These are phyloP conservation scores for Corylus avellana DNA, from an alignment of 306 rosid species.

Conservation along the genomic window DNA sequence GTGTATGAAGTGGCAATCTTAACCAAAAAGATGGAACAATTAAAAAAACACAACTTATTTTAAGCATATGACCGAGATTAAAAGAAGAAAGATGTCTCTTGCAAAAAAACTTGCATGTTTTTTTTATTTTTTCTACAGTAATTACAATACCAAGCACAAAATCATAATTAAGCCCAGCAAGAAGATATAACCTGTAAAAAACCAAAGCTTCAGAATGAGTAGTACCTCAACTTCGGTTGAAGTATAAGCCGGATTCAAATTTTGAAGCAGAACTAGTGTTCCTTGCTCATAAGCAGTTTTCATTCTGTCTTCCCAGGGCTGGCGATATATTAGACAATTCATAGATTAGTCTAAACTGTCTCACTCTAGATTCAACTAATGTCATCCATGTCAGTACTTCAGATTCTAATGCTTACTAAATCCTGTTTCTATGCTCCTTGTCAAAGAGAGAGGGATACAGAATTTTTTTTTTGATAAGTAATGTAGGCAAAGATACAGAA, in stretches of 20 bases:
- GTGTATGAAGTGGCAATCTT: neutral
- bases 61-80: neutral
- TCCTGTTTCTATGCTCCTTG: neutral
- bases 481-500: neutral
- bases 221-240: conserved; percentile 82
- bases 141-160: conserved; percentile 1
- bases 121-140: neutral
- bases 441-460: neutral
- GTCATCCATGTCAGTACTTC: neutral
- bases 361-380: conserved; percentile 5
- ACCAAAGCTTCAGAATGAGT: conserved; percentile 17
- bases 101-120: neutral
- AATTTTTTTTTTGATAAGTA: neutral
- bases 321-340: conserved; percentile 26
- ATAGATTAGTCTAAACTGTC: conserved; percentile 19
- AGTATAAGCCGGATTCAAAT: conserved; percentile 74
- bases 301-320: conserved; percentile 86
- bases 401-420: neutral
- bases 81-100: neutral
- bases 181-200: neutral
- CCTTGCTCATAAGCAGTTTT: conserved; percentile 63
- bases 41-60: neutral
- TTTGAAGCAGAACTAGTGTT: conserved; percentile 62
- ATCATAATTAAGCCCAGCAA: neutral
- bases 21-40: neutral